A percentile compares a stretch with the other conserved stretches of the same genome.
Conservation (phyloP, 768 basidiomycete species). For the Paxillus ammoniavirescens region DNA sequence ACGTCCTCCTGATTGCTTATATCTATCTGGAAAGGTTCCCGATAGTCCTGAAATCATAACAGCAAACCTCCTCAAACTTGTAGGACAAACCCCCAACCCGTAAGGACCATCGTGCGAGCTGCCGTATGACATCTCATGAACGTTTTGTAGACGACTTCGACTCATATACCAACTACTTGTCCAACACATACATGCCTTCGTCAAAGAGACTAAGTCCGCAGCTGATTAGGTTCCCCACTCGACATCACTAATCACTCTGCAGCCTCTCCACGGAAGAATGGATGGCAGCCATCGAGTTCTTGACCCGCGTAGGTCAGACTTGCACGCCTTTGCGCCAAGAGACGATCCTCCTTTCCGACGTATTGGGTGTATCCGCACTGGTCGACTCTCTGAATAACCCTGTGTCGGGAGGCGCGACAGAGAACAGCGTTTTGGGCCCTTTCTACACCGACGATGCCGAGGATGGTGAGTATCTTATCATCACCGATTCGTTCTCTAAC, state of each 20-base stretch:
- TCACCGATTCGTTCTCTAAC: not conserved
- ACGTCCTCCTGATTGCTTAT: not conserved
- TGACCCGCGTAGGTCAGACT: constrained; percentile 72
- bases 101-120: constrained; percentile 18
- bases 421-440: constrained; percentile 77
- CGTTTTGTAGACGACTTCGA: constrained; percentile 35
- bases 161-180: constrained; percentile 54
- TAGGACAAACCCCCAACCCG: constrained; percentile 39
- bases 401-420: constrained; percentile 59
- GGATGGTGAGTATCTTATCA: constrained; percentile 46
- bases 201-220: constrained; percentile 62
- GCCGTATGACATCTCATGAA: not conserved
- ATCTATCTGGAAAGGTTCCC: constrained; percentile 37
- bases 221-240: not conserved
- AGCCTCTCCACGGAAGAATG: constrained; percentile 82
- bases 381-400: constrained; percentile 77
- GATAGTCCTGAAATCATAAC: constrained; percentile 51
- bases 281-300: constrained; percentile 76
- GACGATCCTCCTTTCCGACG: constrained; percentile 84
- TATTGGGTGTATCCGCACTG: constrained; percentile 73
- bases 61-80: constrained; percentile 41
- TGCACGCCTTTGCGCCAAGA: constrained; percentile 73
- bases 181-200: constrained; percentile 71
- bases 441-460: constrained; percentile 80
- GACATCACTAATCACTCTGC: not conserved